Conservation (phyloP, 2,329 filamentous ascomycete species). For the Drechmeria coniospora region DNA sequence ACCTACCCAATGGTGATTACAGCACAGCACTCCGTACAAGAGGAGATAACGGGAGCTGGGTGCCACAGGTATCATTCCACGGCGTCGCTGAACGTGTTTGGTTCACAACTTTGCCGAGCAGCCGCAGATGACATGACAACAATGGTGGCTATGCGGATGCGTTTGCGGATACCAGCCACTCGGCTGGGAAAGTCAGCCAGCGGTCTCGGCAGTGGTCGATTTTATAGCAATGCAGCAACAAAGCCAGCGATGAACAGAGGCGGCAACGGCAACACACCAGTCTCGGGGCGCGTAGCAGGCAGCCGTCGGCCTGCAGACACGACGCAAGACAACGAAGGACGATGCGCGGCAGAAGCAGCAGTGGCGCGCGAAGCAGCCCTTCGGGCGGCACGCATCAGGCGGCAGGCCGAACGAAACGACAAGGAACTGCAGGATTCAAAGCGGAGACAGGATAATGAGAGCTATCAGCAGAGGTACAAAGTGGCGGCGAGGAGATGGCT, state of each 20-base stretch:
- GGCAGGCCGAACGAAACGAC: slow-evolving; percentile 6
- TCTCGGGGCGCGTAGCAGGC: neutral
- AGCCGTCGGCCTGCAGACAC: neutral
- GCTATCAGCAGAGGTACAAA: slow-evolving; percentile 28
- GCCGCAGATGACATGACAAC: too few relatives aligned
- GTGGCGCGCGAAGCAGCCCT: slow-evolving; percentile 10
- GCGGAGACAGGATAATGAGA: slow-evolving; percentile 10
- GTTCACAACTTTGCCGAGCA: too few relatives aligned
- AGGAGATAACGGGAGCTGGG: too few relatives aligned
- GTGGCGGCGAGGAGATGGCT: slow-evolving; percentile 28
- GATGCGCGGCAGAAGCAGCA: slow-evolving; percentile 8
- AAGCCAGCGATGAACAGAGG: neutral
- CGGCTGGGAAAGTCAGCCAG: too few relatives aligned
- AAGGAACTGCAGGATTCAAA: slow-evolving; percentile 7
- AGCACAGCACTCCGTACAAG: too few relatives aligned
- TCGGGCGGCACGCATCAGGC: slow-evolving; percentile 8
- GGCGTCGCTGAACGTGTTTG: too few relatives aligned
- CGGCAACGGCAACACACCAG: neutral
- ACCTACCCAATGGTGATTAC: too few relatives aligned
- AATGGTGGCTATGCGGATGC: neutral
- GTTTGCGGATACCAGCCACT: too few relatives aligned
- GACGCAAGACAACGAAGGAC: neutral
- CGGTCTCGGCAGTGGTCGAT: too few relatives aligned
- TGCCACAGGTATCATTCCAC: too few relatives aligned
- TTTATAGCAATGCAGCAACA: neutral